Percentiles rank a stretch among this genome's conserved stretches.
Conservation (phyloP, 2,329 filamentous ascomycete species). For the Aureobasidium sp. region DNA sequence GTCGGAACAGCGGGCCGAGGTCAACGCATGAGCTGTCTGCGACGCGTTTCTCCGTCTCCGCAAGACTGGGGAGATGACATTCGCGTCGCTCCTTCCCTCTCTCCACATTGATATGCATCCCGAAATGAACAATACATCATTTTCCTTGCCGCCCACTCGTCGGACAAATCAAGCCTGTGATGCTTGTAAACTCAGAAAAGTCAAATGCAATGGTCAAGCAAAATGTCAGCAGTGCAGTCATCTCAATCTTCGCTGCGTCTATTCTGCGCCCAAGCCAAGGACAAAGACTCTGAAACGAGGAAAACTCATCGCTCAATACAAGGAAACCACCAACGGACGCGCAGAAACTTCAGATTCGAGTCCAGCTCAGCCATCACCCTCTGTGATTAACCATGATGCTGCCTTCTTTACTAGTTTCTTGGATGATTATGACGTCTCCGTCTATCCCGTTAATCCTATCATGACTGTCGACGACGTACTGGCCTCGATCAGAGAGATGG, state of each 20-base stretch:
- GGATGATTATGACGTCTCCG: conserved; percentile 35
- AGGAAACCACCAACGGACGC: conserved; percentile 25
- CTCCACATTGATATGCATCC: background rate
- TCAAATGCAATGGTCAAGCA: conserved; percentile 38
- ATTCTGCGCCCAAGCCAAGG: conserved; percentile 31
- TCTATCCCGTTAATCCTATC: conserved; percentile 42
- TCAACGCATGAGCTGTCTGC: background rate
- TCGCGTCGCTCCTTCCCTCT: background rate
- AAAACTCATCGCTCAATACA: conserved; percentile 34
- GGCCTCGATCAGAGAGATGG: conserved; percentile 28
- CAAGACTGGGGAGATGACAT: background rate
- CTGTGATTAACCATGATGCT: conserved; percentile 15
- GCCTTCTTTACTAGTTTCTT: conserved; percentile 36
- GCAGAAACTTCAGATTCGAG: conserved; percentile 10
- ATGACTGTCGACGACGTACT: conserved; percentile 34
- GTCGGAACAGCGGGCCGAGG: background rate
- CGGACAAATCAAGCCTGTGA: conserved; percentile 35
- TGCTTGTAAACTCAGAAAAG: conserved; percentile 38
- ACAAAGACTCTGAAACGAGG: conserved; percentile 32
- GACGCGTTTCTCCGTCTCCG: background rate
- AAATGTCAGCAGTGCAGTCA: conserved; percentile 36
- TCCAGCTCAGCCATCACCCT: conserved; percentile 13
- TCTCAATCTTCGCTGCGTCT: conserved; percentile 38
- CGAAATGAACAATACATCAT: conserved; percentile 8
- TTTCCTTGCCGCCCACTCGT: conserved; percentile 1